Evolutionary conservation across 345 rosid species (phyloP), one percentile per base, ranked within the genome.

Genomic region (Linum lewisii): DNA sequence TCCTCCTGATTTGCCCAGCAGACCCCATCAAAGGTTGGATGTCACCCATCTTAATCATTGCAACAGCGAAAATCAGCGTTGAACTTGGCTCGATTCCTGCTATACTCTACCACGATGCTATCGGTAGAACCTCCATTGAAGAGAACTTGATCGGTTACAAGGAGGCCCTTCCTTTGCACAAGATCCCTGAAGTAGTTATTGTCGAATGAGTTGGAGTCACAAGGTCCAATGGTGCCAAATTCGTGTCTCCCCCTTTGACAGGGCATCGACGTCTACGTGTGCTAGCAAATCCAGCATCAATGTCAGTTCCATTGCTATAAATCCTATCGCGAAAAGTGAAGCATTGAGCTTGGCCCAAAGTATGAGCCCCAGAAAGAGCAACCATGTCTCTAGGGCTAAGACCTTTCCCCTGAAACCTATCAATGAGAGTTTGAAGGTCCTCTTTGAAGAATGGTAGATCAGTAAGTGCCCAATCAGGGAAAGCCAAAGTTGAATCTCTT

Each of bases 341-440:
- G 47, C 70, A 66, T 19, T 45, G 63, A n/a, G 63, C 63, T 2
- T 47, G 63, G 1, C 63, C 69, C 5, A 51, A 20, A 21, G 67
- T 69, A n/a, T 69, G 72, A 18, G 72, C 16, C 5, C 72, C 67
- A 57, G 67, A 68, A 6, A 68, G 23, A 4, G 72, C 67, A 20
- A 68, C 66, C 69, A 61, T 55, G 62, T 70, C 74, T 44, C 74
- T 47, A 2, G 68, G 69, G 21, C 15, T 49, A 0, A 70, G 63
- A 13, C 66, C 66, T 50, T 70, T 70, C 1, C 7, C 29, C 7
- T 57, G 34, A 44, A 65, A 70, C 15, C 26, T 9, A 6, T 60
- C 24, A 0, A 51, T 18, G 18, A 70, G 69, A 3, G 9, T 51
- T 2, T 21, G 42, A 0, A 70, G 22, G 10, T 59, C 47, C 16